These are phyloP conservation scores for Pyrenula massariospora DNA, from an alignment of 495 filamentous ascomycete species.

Conservation along the genomic window DNA sequence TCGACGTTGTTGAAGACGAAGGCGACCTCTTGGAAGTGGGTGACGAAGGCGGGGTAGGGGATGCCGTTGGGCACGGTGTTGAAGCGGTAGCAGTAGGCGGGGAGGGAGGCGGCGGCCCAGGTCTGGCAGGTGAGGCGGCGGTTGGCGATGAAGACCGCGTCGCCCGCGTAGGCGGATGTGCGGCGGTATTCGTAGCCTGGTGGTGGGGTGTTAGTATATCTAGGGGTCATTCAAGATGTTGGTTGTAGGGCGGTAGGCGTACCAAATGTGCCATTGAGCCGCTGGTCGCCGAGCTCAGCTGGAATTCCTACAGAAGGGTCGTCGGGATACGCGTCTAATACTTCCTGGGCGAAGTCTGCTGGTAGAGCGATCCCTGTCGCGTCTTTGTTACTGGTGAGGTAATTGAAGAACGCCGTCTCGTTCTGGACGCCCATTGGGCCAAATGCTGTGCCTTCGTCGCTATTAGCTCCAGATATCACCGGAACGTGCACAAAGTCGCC, in stretches of 20 bases:
- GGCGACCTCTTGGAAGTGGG: conserved; percentile 51
- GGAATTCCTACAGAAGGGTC: conserved; percentile 34
- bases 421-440: conserved; percentile 32
- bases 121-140: conserved; percentile 41
- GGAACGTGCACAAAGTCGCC: conserved; percentile 35
- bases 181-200: conserved; percentile 41
- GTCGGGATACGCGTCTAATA: conserved; percentile 38
- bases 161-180: conserved; percentile 38
- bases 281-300: conserved; percentile 26
- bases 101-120: conserved; percentile 29
- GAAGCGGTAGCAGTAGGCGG: conserved; percentile 54
- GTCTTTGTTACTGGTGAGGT: conserved; percentile 26
- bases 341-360: conserved; percentile 20
- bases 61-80: conserved; percentile 34
- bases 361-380: conserved; percentile 19
- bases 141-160: conserved; percentile 42
- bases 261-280: conserved; percentile 19
- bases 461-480: conserved; percentile 33
- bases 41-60: conserved; percentile 23
- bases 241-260: conserved; percentile 7
- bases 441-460: conserved; percentile 37
- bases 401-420: conserved; percentile 29
- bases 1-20: conserved; percentile 49
- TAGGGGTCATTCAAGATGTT: conserved; percentile 11
- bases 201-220: too few species aligned